Conservation (phyloP, 805 yeast genomes). For the Brettanomyces naardenensis region DNA sequence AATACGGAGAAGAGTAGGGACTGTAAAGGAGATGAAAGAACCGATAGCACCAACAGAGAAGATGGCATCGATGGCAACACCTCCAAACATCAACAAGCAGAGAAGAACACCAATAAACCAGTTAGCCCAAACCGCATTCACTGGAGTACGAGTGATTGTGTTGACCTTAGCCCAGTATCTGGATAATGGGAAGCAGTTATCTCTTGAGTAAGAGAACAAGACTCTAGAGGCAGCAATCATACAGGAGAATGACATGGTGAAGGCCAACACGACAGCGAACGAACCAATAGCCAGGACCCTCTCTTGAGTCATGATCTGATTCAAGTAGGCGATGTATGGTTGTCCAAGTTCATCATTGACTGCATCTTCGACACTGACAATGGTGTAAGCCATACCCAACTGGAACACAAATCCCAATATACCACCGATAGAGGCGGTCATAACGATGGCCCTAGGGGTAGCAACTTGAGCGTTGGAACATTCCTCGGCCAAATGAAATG, state of each 20-base stretch:
- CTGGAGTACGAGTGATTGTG: constrained; percentile 47
- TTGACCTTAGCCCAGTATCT: constrained; percentile 41
- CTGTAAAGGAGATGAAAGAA: constrained; percentile 53
- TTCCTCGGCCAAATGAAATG: constrained; percentile 66
- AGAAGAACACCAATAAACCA: constrained; percentile 45
- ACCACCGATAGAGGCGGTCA: constrained; percentile 50
- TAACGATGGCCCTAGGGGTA: constrained; percentile 57
- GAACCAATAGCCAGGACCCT: constrained; percentile 35
- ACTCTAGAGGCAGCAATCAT: constrained; percentile 60
- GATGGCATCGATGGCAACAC: constrained; percentile 60
- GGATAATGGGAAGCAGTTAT: constrained; percentile 59
- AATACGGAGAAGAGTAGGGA: constrained; percentile 52
- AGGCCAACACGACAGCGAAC: constrained; percentile 34
- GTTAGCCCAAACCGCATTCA: constrained; percentile 55
- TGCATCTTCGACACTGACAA: constrained; percentile 39
- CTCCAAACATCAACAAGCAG: constrained; percentile 52
- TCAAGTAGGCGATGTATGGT: constrained; percentile 48
- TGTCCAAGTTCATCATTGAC: constrained; percentile 46
- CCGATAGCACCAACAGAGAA: constrained; percentile 69
- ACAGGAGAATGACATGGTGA: constrained; percentile 44
- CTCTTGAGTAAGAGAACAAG: constrained; percentile 58
- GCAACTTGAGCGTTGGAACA: constrained; percentile 54
- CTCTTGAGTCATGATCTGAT: constrained; percentile 36
- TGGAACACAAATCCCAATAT: constrained; percentile 47
- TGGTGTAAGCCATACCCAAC: constrained; percentile 53